phyloP scores from a whole-genome alignment of 208 protist species.

The Kentomonas sorsogonicus region DNA sequence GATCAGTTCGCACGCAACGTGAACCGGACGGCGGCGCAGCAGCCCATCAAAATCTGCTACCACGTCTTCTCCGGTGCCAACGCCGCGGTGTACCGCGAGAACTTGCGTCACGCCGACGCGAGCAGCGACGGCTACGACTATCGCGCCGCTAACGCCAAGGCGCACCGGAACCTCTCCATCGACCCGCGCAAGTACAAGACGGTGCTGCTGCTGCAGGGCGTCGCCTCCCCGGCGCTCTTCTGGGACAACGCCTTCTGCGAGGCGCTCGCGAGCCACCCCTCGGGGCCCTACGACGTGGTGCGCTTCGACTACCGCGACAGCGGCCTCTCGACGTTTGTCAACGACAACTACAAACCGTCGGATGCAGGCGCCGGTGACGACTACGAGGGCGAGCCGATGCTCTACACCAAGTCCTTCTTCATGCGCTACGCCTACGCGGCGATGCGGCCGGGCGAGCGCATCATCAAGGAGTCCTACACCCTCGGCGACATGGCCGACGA shows the following conservation, averaged over 20 bases:
- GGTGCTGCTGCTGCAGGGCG: constrained; percentile 60
- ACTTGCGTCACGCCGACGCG: background rate
- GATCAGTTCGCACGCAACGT: background rate
- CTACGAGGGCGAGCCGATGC: too few species aligned
- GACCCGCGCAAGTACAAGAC: too few species aligned
- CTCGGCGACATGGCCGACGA: constrained; percentile 72
- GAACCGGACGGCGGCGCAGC: background rate
- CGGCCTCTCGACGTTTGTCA: constrained; percentile 52
- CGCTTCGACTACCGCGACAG: constrained; percentile 79
- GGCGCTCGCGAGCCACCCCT: constrained; percentile 31
- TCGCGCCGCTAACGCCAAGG: too few species aligned
- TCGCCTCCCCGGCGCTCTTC: constrained; percentile 25
- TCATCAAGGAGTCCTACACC: constrained; percentile 26
- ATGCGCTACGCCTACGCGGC: constrained; percentile 11
- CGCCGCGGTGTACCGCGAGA: background rate
- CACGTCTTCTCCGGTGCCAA: constrained; percentile 1
- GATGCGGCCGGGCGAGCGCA: constrained; percentile 28
- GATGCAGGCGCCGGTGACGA: too few species aligned
- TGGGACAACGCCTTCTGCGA: constrained; percentile 34
- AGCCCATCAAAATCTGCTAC: background rate
- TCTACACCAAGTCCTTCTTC: constrained; percentile 31
- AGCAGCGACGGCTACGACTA: too few species aligned
- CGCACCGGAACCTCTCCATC: too few species aligned
- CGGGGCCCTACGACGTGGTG: constrained; percentile 73
- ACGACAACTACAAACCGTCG: constrained; percentile 20